Evolutionary conservation across 306 rosid species (phyloP).

Genomic region (Gynostemma pentaphyllum): DNA sequence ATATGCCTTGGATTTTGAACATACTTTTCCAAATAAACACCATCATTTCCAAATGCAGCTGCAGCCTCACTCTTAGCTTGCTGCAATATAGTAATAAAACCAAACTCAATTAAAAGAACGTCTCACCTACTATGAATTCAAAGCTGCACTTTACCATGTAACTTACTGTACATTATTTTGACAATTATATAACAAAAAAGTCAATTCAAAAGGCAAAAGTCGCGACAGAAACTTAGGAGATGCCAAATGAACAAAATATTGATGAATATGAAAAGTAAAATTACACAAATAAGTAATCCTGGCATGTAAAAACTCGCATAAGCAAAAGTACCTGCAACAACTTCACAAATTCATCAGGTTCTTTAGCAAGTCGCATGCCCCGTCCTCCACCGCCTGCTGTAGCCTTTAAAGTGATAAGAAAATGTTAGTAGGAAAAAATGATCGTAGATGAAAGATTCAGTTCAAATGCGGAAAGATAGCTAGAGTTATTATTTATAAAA

Average conservation of each 20-base stretch:
- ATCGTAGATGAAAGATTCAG: conserved; percentile 7
- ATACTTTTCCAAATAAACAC: conserved; percentile 96
- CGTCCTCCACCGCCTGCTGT: conserved; percentile 99
- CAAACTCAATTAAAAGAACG: conserved; percentile 9
- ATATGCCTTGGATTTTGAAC: conserved; percentile 94
- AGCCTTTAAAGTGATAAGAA: conserved; percentile 49
- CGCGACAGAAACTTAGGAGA: background rate
- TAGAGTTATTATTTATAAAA: background rate
- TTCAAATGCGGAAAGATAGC: background rate
- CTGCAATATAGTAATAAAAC: conserved; percentile 38
- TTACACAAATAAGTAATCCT: background rate
- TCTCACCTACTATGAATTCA: conserved; percentile 13
- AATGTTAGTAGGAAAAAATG: conserved; percentile 22
- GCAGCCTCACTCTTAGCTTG: conserved; percentile 99
- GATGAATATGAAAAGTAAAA: background rate
- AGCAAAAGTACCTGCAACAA: conserved; percentile 63
- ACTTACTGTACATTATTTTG: background rate
- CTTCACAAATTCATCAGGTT: conserved; percentile 93
- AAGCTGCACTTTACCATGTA: background rate
- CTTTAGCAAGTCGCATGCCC: conserved; percentile 98
- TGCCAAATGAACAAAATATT: background rate
- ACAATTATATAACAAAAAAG: background rate
- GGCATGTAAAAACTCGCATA: background rate
- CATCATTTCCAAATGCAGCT: conserved; percentile 98
- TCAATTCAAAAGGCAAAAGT: background rate